Conservation (phyloP, 768 basidiomycete genomes). For the Lentinula aciculospora region DNA sequence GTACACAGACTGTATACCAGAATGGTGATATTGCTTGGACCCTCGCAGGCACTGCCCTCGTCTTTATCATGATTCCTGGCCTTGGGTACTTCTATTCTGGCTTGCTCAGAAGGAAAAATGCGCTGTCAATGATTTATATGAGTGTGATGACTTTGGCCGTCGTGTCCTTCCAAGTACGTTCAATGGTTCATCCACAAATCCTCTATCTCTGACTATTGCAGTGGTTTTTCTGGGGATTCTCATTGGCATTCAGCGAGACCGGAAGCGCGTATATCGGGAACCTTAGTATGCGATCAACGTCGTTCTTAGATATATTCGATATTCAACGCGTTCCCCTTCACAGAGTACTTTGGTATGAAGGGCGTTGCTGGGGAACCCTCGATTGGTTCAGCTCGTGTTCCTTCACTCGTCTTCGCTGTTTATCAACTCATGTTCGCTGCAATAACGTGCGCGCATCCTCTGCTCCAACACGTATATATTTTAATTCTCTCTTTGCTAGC, state of each 20-base stretch:
- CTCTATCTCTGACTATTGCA: conserved; percentile 19
- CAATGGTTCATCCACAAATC: conserved; percentile 1
- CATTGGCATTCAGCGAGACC: conserved; percentile 81
- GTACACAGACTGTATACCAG: conserved; percentile 33
- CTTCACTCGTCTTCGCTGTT: conserved; percentile 71
- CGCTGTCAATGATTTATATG: conserved; percentile 83
- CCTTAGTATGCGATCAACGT: conserved; percentile 49
- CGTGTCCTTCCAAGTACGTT: conserved; percentile 73
- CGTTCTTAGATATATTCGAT: background rate
- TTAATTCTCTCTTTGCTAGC: conserved; percentile 25
- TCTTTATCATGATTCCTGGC: conserved; percentile 82
- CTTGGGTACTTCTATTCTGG: conserved; percentile 91
- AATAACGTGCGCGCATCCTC: conserved; percentile 55
- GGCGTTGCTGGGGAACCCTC: conserved; percentile 73
- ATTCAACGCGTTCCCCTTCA: background rate
- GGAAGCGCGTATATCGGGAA: conserved; percentile 78
- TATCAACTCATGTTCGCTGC: conserved; percentile 91
- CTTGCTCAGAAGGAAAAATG: conserved; percentile 88
- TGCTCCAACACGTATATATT: conserved; percentile 16
- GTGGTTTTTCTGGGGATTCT: conserved; percentile 99
- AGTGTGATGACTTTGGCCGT: conserved; percentile 72
- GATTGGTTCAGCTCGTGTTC: conserved; percentile 64
- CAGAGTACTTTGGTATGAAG: conserved; percentile 81
- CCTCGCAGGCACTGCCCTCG: conserved; percentile 70
- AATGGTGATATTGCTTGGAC: conserved; percentile 51